These are phyloP conservation scores for Amaranthus hypochondriacus DNA, from an alignment of 148 eudicot genomes.

Conservation along the genomic window DNA sequence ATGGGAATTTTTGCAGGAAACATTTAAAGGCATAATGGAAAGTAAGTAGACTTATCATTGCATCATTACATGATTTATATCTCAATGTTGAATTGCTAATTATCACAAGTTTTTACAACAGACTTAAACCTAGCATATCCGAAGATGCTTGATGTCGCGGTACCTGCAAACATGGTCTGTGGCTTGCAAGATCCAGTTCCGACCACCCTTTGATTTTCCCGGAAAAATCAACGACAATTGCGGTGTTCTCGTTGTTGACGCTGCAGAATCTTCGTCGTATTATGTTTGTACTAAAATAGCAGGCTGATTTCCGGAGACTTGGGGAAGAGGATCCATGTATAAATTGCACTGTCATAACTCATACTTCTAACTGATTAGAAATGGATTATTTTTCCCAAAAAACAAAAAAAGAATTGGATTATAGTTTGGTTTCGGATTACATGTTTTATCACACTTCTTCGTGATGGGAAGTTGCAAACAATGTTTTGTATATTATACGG, in stretches of 20 bases:
- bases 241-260: not conserved
- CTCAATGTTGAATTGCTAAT: not conserved
- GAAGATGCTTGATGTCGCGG: constrained; percentile 87
- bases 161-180: constrained; percentile 90
- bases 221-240: too few relatives aligned
- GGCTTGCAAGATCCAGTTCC: constrained; percentile 64
- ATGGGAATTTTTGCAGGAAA: constrained; percentile 51
- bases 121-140: constrained; percentile 88
- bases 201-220: not conserved
- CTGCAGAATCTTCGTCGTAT: not conserved
- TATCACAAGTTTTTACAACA: constrained; percentile 26
- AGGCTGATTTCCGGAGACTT: not conserved
- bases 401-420: too few relatives aligned
- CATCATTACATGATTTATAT: not conserved
- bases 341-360: not conserved
- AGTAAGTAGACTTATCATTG: constrained; percentile 43
- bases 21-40: constrained; percentile 74
- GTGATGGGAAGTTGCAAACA: too few relatives aligned
- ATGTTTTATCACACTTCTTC: too few relatives aligned
- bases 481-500: too few relatives aligned
- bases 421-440: too few relatives aligned
- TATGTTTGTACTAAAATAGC: not conserved
- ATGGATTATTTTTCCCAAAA: too few relatives aligned
- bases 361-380: too few relatives aligned
- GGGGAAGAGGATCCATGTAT: not conserved